phyloP scores from a whole-genome alignment of 306 rosid species.

The Citrullus colocynthis region DNA sequence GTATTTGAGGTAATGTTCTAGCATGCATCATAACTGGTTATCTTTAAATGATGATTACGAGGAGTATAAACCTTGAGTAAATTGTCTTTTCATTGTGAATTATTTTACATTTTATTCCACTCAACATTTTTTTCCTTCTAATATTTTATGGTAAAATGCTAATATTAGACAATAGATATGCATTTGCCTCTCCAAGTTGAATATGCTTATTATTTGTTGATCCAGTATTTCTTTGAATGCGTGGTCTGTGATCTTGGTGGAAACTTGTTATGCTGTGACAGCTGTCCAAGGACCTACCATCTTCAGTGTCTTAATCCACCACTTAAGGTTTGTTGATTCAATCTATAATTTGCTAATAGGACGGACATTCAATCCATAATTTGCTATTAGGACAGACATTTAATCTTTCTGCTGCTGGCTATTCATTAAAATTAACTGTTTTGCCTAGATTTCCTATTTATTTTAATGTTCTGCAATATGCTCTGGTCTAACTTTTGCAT shows the following conservation, averaged over 20 bases:
- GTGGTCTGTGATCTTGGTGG: constrained; percentile 96
- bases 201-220: constrained; percentile 5
- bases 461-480: neutral
- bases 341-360: neutral
- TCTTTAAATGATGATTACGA: neutral
- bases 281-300: constrained; percentile 95
- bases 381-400: neutral
- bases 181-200: constrained; percentile 3
- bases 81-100: neutral
- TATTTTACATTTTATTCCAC: neutral
- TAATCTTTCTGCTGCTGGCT: neutral
- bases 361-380: constrained; percentile 3
- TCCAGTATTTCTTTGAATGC: constrained; percentile 88
- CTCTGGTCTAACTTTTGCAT: constrained; percentile 1
- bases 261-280: constrained; percentile 92
- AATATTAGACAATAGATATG: neutral
- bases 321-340: constrained; percentile 65
- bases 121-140: neutral
- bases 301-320: constrained; percentile 92
- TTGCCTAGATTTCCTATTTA: neutral
- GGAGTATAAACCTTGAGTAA: neutral
- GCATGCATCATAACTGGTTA: neutral
- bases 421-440: neutral
- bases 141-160: constrained; percentile 3
- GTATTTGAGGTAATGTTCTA: neutral